Base-by-base conservation (phyloP, 208 protist genomes). In the Acanthamoeba castellanii region DNA sequence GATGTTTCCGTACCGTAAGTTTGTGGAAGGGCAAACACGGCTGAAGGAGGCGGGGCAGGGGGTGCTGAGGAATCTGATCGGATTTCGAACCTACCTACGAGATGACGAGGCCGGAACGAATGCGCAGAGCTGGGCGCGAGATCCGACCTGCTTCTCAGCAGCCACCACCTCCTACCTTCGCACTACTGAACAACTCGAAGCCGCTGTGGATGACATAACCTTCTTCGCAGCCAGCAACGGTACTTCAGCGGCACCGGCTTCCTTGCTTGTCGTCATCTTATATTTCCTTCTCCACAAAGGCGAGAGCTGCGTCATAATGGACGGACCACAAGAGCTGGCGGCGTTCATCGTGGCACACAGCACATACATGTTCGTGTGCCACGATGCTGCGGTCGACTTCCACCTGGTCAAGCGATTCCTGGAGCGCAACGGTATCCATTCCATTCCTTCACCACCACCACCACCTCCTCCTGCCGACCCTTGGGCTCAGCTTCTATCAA, bases 351-450 rank as follows among this genome's bases (percentile, higher is more conserved):
- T 30, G 16, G 32, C 27, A 6, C 82, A 90, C 13, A 11, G 16
- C 50, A 25, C 20, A 0, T 90, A 25, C 52, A 70, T 14, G n/a
- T 90, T 90, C 11, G 82, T 90, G 30, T 90, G 82, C 27, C 82
- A 68, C 14, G 57, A 90, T 30, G 82, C 82, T 16, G 47, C 57
- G 7, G 82, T 90, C 3, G 82, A 90, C 82, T 90, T 90, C 47
- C 82, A 90, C 25, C 82, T 90, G 18, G 57, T 90, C 0, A 90
- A 90, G 57, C 50, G 82, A 37, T 70, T 50, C 82, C 32, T 90
- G 45, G 82, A 90, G 55, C 30, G 82, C 45, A 9, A 90, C 18
- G 82, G 82, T 90, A 20, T 20, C 37, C 22, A 11, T 9, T n/a
- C 8, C 18, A 42, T n/a, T 50, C 47, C 42, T 27, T 32, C n/a